phyloP scores from a whole-genome alignment of 441 rosid species.

The Euphorbia celastroides region DNA sequence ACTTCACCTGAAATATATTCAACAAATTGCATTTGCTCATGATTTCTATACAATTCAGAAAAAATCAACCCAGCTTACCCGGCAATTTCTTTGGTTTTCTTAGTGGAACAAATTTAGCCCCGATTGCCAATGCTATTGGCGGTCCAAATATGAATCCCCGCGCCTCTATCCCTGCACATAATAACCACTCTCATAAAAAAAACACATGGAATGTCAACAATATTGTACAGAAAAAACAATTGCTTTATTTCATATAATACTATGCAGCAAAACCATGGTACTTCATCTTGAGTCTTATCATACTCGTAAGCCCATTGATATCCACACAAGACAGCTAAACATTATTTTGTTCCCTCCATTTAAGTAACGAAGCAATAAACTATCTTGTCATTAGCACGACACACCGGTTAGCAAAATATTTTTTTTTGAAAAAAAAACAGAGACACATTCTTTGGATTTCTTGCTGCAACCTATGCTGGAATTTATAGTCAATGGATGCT shows the following conservation, averaged over 20 bases:
- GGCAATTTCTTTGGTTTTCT: slow-evolving; percentile 92
- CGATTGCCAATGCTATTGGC: slow-evolving; percentile 93
- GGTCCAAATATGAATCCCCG: slow-evolving; percentile 96
- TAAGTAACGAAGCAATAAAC: not conserved
- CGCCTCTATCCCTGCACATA: slow-evolving; percentile 81
- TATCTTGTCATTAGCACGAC: not conserved
- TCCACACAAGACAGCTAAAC: not conserved
- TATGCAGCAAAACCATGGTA: not conserved
- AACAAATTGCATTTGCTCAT: too few species aligned
- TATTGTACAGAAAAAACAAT: not conserved
- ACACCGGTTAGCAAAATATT: not conserved
- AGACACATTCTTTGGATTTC: not conserved
- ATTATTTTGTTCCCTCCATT: not conserved
- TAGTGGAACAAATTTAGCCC: slow-evolving; percentile 92
- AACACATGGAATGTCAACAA: too few species aligned
- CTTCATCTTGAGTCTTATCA: not conserved
- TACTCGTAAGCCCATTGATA: not conserved
- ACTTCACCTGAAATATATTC: slow-evolving; percentile 64
- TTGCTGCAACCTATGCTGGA: not conserved
- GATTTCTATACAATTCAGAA: too few species aligned
- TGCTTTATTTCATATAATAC: not conserved
- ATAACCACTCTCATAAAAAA: not conserved
- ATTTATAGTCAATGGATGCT: not conserved
- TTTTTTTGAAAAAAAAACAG: not conserved
- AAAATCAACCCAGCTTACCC: too few species aligned